Conservation (phyloP, 75 land plant species). For the Chamaecyparis obtusa region DNA sequence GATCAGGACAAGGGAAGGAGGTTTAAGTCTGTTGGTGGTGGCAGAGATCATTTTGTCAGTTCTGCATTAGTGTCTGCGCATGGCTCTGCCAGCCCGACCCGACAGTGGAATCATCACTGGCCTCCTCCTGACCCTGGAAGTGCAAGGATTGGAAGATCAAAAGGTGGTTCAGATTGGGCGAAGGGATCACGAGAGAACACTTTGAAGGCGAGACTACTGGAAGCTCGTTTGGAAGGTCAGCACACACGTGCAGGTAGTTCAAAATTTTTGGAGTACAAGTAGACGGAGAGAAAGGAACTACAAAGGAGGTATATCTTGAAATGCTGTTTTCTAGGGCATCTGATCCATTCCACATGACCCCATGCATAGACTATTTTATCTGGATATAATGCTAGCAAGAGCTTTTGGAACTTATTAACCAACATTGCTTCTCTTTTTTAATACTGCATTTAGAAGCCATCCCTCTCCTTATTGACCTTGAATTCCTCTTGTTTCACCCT, state of each 20-base stretch:
- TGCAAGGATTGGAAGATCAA: constrained; percentile 21
- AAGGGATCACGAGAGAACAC: constrained; percentile 25
- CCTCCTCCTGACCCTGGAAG: constrained; percentile 29
- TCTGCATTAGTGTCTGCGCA: constrained; percentile 22
- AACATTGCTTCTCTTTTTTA: background rate
- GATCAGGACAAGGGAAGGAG: constrained; percentile 19
- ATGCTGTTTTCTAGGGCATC: background rate
- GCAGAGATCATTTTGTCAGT: constrained; percentile 22
- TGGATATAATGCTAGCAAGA: background rate
- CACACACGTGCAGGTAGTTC: constrained; percentile 3
- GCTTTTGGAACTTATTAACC: background rate
- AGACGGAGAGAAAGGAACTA: background rate
- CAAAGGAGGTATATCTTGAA: background rate
- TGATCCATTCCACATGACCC: background rate
- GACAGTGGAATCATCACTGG: constrained; percentile 31
- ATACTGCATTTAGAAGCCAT: background rate
- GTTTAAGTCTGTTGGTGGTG: constrained; percentile 21
- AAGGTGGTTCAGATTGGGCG: constrained; percentile 27
- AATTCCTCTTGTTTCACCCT: background rate
- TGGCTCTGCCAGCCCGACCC: constrained; percentile 38
- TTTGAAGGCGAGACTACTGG: constrained; percentile 38
- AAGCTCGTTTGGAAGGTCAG: constrained; percentile 28
- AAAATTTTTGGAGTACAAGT: background rate
- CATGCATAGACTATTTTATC: background rate
- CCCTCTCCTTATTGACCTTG: background rate